Evolutionary conservation across 441 rosid genomes (phyloP).

Genomic region (Gossypium armourianum): DNA sequence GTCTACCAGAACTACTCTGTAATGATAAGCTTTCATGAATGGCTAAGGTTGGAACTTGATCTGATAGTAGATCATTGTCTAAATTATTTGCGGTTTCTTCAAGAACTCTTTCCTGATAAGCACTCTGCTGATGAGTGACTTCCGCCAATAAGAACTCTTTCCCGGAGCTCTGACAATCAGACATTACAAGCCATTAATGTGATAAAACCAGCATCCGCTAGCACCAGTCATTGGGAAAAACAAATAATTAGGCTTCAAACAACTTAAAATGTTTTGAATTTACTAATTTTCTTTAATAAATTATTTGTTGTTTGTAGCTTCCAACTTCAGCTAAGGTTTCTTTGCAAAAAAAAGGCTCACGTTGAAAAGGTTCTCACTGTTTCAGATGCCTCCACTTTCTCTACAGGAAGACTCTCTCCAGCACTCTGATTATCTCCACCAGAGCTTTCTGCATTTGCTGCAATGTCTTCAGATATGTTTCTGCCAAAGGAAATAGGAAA

Average conservation of each 20-base stretch:
- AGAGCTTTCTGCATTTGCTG: constrained; percentile 39
- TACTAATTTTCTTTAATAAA: neutral
- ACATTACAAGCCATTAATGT: constrained; percentile 9
- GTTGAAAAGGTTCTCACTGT: constrained; percentile 33
- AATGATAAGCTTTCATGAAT: constrained; percentile 44
- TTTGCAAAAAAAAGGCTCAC: neutral
- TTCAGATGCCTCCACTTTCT: constrained; percentile 40
- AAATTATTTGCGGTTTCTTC: constrained; percentile 40
- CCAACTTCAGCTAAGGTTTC: neutral
- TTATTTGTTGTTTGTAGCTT: neutral
- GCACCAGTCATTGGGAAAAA: neutral
- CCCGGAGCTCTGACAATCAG: constrained; percentile 45
- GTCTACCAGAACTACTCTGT: constrained; percentile 33
- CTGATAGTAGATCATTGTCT: constrained; percentile 50
- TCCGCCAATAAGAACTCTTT: constrained; percentile 36
- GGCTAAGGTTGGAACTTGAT: constrained; percentile 70
- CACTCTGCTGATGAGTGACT: constrained; percentile 21
- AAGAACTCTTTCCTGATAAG: constrained; percentile 15
- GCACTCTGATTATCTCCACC: constrained; percentile 42
- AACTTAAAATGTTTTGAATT: constrained; percentile 1
- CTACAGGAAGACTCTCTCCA: constrained; percentile 38
- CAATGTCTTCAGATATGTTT: constrained; percentile 46
- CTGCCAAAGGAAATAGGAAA: constrained; percentile 31
- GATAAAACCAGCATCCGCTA: constrained; percentile 2
- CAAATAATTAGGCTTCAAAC: constrained; percentile 8